Conservation (phyloP, 768 basidiomycete genomes). For the Collybiopsis luxurians region DNA sequence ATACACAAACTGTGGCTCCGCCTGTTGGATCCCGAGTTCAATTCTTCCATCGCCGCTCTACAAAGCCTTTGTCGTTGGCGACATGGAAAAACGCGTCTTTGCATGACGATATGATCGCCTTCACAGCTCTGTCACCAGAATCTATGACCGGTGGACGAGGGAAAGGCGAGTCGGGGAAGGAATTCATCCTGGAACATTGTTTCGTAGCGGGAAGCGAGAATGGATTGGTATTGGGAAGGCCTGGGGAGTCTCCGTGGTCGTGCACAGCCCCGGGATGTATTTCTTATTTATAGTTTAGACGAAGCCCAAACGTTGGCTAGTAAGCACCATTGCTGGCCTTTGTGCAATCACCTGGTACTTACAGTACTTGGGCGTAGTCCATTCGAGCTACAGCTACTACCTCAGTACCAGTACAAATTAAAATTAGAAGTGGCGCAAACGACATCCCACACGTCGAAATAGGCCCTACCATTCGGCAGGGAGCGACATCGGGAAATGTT, state of each 20-base stretch:
- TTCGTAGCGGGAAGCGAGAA: slow-evolving; percentile 57
- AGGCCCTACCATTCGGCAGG: too few species aligned
- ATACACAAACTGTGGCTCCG: slow-evolving; percentile 46
- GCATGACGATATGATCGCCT: slow-evolving; percentile 12
- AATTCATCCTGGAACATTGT: slow-evolving; percentile 19
- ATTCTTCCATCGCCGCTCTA: slow-evolving; percentile 36
- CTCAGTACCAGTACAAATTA: too few species aligned
- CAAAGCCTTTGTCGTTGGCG: slow-evolving; percentile 2
- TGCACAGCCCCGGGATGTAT: slow-evolving; percentile 38
- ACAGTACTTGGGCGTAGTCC: too few species aligned
- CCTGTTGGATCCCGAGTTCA: slow-evolving; percentile 41
- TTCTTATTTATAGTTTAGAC: slow-evolving; percentile 19
- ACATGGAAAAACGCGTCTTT: neutral
- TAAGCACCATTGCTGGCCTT: too few species aligned
- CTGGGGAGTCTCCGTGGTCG: slow-evolving; percentile 33
- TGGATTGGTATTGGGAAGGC: slow-evolving; percentile 40
- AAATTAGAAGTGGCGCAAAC: too few species aligned
- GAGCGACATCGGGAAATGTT: too few species aligned
- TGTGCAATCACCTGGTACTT: too few species aligned
- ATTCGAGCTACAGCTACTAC: too few species aligned
- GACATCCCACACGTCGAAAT: too few species aligned
- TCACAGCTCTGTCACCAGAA: slow-evolving; percentile 21
- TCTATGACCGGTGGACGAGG: slow-evolving; percentile 2
- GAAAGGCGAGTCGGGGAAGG: slow-evolving; percentile 7
- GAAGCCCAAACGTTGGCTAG: too few species aligned